phyloP scores from a whole-genome alignment of 129 eudicot species.

The Helichrysum umbraculigerum region DNA sequence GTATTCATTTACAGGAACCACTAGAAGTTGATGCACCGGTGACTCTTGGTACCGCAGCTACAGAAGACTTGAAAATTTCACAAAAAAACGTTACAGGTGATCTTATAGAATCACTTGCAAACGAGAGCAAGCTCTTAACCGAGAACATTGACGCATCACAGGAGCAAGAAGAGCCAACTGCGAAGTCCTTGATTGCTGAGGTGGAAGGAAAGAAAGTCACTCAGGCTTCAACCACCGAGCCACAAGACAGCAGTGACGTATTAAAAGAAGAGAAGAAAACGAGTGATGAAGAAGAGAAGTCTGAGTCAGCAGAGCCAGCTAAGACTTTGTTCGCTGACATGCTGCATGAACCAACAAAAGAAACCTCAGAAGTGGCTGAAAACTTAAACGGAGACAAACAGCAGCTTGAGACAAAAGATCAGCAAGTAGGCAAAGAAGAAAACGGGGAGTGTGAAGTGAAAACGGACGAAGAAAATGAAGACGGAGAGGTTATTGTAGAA shows the following conservation, averaged over 20 bases:
- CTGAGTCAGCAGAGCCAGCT: conserved; percentile 30
- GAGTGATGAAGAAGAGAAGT: conserved; percentile 29
- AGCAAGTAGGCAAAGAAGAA: conserved; percentile 32
- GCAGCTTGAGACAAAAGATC: conserved; percentile 19
- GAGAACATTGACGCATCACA: conserved; percentile 22
- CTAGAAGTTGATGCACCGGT: conserved; percentile 24
- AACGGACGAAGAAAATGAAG: conserved; percentile 47
- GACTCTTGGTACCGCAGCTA: conserved; percentile 27
- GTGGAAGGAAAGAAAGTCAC: conserved; percentile 20
- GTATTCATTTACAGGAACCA: conserved; percentile 37
- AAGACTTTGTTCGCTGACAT: neutral
- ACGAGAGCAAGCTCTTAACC: conserved; percentile 27
- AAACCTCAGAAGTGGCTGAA: conserved; percentile 22
- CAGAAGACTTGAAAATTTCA: conserved; percentile 27
- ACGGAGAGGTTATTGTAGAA: conserved; percentile 55
- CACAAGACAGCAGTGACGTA: conserved; percentile 31
- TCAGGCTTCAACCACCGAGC: conserved; percentile 24
- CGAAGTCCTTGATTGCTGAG: conserved; percentile 21
- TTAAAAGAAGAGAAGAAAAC: conserved; percentile 26
- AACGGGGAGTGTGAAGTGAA: conserved; percentile 33
- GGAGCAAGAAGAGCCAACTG: conserved; percentile 24
- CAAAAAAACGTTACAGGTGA: conserved; percentile 18
- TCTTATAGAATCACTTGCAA: conserved; percentile 22
- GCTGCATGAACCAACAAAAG: neutral
- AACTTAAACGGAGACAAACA: conserved; percentile 29